Evolutionary conservation across 306 rosid species (phyloP), one percentile per base, ranked within the genome.

Genomic region (Clitoria ternatea): DNA sequence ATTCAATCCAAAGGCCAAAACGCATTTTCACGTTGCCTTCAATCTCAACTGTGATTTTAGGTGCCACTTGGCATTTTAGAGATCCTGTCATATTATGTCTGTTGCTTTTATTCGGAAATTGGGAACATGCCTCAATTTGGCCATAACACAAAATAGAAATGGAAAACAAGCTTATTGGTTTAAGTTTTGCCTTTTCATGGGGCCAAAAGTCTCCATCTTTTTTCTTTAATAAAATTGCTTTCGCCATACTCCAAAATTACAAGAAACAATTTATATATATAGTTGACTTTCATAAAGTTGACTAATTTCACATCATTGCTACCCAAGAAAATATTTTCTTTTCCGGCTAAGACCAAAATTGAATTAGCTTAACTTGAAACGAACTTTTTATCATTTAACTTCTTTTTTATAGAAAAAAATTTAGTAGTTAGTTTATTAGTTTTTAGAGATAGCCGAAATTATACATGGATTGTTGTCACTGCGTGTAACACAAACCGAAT

Each of bases 61-160:
- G 68, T 76, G 68, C 77, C 77, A 79, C 82, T 64, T 62, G 77
- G 52, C 81, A 40, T 76, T 44, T 40, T 7, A 12, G 14, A 71
- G 61, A 43, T 66, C 81, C 60, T 71, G 14, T 76, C 59, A 55
- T 60, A 15, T 66, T 65, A 32, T 27, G 45, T 32, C 32, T 54
- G 59, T 50, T 33, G 36, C 64, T 64, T 77, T 77, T 66, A 56
- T 49, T 59, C 26, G 17, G 54, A 45, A 13, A 22, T 55, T 55
- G 55, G 66, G 44, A 75, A 54, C 75, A 71, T 4, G 53, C 71
- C 72, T 24, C 61, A 54, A 59, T 66, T 70, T 30, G 55, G 67
- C 72, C 55, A 18, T 52, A 43, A 66, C 72, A 32, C 2, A 71
- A 22, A 71, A 65, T 39, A 2, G 23, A 69, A 42, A 42, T 29